These are phyloP conservation scores for Abrus pulchellus DNA, from an alignment of 306 rosid species.

Conservation along the genomic window DNA sequence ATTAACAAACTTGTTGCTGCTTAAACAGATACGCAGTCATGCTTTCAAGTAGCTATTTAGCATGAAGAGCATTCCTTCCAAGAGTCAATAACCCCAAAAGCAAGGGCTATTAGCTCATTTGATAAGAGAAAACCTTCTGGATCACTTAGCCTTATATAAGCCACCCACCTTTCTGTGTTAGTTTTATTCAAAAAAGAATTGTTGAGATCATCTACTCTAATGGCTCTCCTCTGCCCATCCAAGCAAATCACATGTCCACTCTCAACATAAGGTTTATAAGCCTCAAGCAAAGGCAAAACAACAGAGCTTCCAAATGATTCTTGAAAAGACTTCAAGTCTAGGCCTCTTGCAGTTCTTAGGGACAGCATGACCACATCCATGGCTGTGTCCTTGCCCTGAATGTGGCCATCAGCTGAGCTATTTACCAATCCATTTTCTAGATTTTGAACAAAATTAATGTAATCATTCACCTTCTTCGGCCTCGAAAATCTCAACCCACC, in stretches of 20 bases:
- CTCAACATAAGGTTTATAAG: constrained; percentile 72
- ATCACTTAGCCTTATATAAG: constrained; percentile 78
- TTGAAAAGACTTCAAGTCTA: constrained; percentile 70
- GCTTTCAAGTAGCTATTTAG: constrained; percentile 39
- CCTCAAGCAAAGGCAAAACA: constrained; percentile 67
- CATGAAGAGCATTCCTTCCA: constrained; percentile 43
- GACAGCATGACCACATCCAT: constrained; percentile 90
- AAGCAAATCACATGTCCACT: constrained; percentile 85
- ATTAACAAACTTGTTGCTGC: background rate
- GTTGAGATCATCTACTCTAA: constrained; percentile 57
- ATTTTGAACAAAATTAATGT: constrained; percentile 68
- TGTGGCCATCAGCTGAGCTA: constrained; percentile 45
- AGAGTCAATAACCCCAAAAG: constrained; percentile 77
- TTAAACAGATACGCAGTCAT: constrained; percentile 15
- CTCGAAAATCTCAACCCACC: constrained; percentile 86
- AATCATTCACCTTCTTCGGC: constrained; percentile 75
- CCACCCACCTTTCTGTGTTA: constrained; percentile 43
- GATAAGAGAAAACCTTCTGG: constrained; percentile 96
- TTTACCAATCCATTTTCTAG: constrained; percentile 73
- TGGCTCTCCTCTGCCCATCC: constrained; percentile 62
- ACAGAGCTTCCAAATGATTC: constrained; percentile 66
- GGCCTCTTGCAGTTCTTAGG: constrained; percentile 78
- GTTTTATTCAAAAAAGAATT: constrained; percentile 40
- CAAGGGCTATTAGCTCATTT: constrained; percentile 85
- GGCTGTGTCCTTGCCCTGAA: constrained; percentile 66